phyloP scores from a whole-genome alignment of 2,329 filamentous ascomycete genomes.

The Fusarium sambucinum region DNA sequence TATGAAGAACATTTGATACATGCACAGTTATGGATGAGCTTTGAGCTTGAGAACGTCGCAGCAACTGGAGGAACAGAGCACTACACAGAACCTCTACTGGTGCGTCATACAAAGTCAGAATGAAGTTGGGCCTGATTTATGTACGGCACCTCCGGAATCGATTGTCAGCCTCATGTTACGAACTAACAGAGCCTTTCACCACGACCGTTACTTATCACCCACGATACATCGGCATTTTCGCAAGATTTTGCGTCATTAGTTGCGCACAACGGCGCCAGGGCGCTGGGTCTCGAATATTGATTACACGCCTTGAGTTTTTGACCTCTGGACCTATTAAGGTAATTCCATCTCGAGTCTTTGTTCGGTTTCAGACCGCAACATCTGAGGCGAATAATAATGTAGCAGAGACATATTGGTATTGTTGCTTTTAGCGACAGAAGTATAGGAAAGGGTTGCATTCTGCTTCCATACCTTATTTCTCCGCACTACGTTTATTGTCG shows the following conservation, averaged over 20 bases:
- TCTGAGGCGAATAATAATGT: slow-evolving; percentile 32
- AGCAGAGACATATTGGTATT: slow-evolving; percentile 34
- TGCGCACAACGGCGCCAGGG: slow-evolving; percentile 22
- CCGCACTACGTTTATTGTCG: slow-evolving; percentile 42
- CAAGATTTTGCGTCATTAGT: slow-evolving; percentile 35
- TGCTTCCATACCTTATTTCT: slow-evolving; percentile 35
- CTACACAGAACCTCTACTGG: slow-evolving; percentile 5
- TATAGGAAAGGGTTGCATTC: slow-evolving; percentile 38
- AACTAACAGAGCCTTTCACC: slow-evolving; percentile 14
- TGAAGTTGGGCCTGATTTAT: slow-evolving; percentile 13
- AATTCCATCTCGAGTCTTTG: slow-evolving; percentile 14
- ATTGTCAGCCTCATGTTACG: slow-evolving; percentile 10
- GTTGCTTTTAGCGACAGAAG: slow-evolving; percentile 3
- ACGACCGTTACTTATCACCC: not conserved
- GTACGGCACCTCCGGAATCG: slow-evolving; percentile 35
- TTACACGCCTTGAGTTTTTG: slow-evolving; percentile 9
- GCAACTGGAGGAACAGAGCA: slow-evolving; percentile 11
- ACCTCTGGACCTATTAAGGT: slow-evolving; percentile 12
- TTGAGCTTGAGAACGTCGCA: not conserved
- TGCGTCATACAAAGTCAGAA: slow-evolving; percentile 37
- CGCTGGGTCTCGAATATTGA: slow-evolving; percentile 19
- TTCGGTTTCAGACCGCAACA: slow-evolving; percentile 17
- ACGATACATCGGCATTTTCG: not conserved
- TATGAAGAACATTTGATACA: slow-evolving; percentile 4
- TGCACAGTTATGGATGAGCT: not conserved